A percentile compares a stretch with the other conserved stretches of the same genome.
These are phyloP conservation scores for Ocimum tenuiflorum DNA, from an alignment of 257 asterid species.

Conservation along the genomic window DNA sequence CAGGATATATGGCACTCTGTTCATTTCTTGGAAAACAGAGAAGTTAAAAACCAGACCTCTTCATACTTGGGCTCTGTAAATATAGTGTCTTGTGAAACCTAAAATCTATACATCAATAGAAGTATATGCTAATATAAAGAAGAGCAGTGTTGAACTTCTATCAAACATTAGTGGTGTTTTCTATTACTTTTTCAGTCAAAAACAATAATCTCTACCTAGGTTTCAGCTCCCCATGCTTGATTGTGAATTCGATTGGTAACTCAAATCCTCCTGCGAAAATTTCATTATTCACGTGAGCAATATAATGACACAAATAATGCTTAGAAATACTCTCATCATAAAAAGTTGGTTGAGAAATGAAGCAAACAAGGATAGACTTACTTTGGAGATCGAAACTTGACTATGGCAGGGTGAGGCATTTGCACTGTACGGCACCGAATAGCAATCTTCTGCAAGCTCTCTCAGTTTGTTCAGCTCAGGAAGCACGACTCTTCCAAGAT, in stretches of 20 bases:
- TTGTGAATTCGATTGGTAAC: constrained; percentile 36
- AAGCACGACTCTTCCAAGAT: constrained; percentile 64
- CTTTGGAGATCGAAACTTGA: constrained; percentile 57
- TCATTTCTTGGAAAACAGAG: neutral
- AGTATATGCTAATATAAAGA: neutral
- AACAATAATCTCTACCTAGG: no score
- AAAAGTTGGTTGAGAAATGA: no score
- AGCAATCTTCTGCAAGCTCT: constrained; percentile 51
- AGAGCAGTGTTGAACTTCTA: constrained; percentile 2
- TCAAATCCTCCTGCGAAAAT: constrained; percentile 52
- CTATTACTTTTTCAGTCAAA: neutral
- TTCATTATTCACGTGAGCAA: neutral
- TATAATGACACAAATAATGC: neutral
- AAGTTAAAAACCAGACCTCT: neutral
- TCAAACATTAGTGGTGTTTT: constrained; percentile 4
- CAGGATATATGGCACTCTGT: neutral
- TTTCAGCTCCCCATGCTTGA: constrained; percentile 51
- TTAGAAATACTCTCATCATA: no score
- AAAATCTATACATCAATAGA: constrained; percentile 3
- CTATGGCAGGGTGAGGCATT: constrained; percentile 39
- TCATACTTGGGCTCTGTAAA: neutral
- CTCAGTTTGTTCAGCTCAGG: constrained; percentile 59
- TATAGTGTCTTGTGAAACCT: constrained; percentile 3
- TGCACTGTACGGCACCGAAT: constrained; percentile 14
- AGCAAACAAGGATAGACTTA: no score